Percentiles rank a stretch among this genome's conserved stretches.
phyloP scores from a whole-genome alignment of 768 basidiomycete genomes.

The Suillus cothurnatus region DNA sequence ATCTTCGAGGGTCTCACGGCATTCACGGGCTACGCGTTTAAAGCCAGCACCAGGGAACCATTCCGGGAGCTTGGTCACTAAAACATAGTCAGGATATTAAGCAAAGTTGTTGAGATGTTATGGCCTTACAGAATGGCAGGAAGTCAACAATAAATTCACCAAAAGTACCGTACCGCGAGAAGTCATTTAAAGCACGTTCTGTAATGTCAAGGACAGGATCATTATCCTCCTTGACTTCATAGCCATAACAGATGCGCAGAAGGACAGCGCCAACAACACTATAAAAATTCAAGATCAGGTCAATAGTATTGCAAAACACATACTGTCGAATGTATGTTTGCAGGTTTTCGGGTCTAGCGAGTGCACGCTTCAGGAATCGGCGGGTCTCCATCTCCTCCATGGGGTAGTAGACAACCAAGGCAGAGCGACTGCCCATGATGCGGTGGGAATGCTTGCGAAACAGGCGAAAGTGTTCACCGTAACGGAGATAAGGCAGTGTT shows the following conservation, averaged over 20 bases:
- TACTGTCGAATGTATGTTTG: slow-evolving; percentile 24
- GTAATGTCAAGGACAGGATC: slow-evolving; percentile 40
- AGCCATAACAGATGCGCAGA: slow-evolving; percentile 44
- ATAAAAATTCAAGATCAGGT: too few relatives aligned
- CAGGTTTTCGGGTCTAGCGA: slow-evolving; percentile 18
- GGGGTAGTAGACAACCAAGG: slow-evolving; percentile 12
- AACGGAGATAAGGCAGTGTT: slow-evolving; percentile 10
- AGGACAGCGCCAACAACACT: slow-evolving; percentile 29
- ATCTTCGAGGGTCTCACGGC: slow-evolving; percentile 29
- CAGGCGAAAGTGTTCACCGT: slow-evolving; percentile 14
- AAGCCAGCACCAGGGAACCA: slow-evolving; percentile 41
- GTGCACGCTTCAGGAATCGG: slow-evolving; percentile 20
- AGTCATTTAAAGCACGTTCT: slow-evolving; percentile 20
- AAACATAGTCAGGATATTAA: slow-evolving; percentile 4
- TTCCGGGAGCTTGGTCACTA: slow-evolving; percentile 34
- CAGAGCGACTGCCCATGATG: slow-evolving; percentile 17
- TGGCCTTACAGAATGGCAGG: slow-evolving; percentile 21
- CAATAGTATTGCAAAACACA: background rate
- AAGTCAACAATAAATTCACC: slow-evolving; percentile 25
- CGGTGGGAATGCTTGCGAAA: slow-evolving; percentile 17
- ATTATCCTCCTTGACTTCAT: slow-evolving; percentile 34
- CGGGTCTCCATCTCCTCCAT: slow-evolving; percentile 23
- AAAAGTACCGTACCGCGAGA: slow-evolving; percentile 13
- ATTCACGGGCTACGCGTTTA: slow-evolving; percentile 30
- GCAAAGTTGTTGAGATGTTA: too few relatives aligned